These are phyloP conservation scores for Fusarium kyushuense DNA, from an alignment of 2,329 filamentous ascomycete species.

Conservation along the genomic window DNA sequence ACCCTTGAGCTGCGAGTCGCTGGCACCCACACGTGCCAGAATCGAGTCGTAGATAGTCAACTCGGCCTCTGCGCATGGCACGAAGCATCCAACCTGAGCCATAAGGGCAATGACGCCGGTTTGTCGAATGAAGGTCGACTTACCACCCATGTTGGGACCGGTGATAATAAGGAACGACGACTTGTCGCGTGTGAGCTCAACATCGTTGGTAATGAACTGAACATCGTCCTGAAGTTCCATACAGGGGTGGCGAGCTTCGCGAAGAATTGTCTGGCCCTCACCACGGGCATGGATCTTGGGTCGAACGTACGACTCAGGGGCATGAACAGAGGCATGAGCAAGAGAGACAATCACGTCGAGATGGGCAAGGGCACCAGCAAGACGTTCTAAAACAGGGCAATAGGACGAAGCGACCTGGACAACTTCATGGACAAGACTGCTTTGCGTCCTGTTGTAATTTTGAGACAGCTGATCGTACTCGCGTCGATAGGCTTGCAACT, in stretches of 20 bases:
- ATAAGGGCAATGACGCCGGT: slow-evolving; percentile 97
- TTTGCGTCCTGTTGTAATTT: slow-evolving; percentile 95
- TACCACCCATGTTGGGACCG: slow-evolving; percentile 98
- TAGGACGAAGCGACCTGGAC: slow-evolving; percentile 95
- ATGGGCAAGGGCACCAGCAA: slow-evolving; percentile 90
- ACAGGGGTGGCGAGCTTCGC: slow-evolving; percentile 94
- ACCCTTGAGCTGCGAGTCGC: slow-evolving; percentile 96
- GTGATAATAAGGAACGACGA: slow-evolving; percentile 97
- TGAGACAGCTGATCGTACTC: slow-evolving; percentile 95
- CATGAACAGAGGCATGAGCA: slow-evolving; percentile 92
- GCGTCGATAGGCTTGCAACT: slow-evolving; percentile 81
- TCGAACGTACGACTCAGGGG: slow-evolving; percentile 89
- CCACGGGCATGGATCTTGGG: slow-evolving; percentile 92
- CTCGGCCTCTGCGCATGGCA: slow-evolving; percentile 90
- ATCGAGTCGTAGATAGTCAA: slow-evolving; percentile 97
- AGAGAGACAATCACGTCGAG: slow-evolving; percentile 96
- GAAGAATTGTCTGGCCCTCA: slow-evolving; percentile 87
- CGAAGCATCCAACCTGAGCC: slow-evolving; percentile 97
- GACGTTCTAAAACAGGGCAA: slow-evolving; percentile 88
- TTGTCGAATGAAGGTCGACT: slow-evolving; percentile 97
- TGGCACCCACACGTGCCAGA: slow-evolving; percentile 93
- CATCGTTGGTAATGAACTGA: slow-evolving; percentile 98
- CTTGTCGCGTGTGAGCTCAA: slow-evolving; percentile 79
- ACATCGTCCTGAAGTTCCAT: slow-evolving; percentile 99
- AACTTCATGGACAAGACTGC: slow-evolving; percentile 90